A percentile compares a stretch with the other conserved stretches of the same genome.
Conservation (phyloP, 202 grass and related monocot genomes). For the Alloteropsis angusta region DNA sequence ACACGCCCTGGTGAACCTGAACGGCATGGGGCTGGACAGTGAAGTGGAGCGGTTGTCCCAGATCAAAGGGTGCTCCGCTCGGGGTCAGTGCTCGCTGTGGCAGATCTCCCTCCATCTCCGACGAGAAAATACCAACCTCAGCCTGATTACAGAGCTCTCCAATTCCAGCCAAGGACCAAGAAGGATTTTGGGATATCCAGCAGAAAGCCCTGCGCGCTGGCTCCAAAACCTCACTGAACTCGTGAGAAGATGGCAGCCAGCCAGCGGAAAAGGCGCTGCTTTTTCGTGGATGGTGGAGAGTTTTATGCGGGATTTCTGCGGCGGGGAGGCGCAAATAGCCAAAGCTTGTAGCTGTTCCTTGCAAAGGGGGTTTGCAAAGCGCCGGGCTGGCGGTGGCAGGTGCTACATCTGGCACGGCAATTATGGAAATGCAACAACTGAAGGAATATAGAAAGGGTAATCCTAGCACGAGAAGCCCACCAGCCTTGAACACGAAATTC, state of each 20-base stretch:
- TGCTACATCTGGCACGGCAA: slow-evolving; percentile 4
- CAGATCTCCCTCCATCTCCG: slow-evolving; percentile 41
- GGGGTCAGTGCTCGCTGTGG: slow-evolving; percentile 22
- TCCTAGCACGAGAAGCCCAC: neutral
- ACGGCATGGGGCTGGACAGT: slow-evolving; percentile 16
- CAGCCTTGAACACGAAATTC: neutral
- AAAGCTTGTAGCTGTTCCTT: neutral
- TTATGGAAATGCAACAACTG: neutral
- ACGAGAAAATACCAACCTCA: neutral
- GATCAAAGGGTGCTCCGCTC: slow-evolving; percentile 9
- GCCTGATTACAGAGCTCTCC: neutral
- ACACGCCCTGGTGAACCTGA: slow-evolving; percentile 10
- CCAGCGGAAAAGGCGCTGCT: neutral
- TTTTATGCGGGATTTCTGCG: neutral
- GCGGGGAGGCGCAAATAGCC: neutral
- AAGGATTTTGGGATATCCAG: neutral
- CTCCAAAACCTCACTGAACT: neutral
- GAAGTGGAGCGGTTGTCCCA: slow-evolving; percentile 29
- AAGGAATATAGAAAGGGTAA: no score
- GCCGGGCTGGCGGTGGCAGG: neutral
- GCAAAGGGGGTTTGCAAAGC: neutral
- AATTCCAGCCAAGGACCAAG: neutral
- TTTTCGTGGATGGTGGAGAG: neutral
- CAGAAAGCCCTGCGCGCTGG: neutral
- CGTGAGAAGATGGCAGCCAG: neutral